These are phyloP conservation scores for Trichoderma harzianum DNA, from an alignment of 2,329 filamentous ascomycete species.

Conservation along the genomic window DNA sequence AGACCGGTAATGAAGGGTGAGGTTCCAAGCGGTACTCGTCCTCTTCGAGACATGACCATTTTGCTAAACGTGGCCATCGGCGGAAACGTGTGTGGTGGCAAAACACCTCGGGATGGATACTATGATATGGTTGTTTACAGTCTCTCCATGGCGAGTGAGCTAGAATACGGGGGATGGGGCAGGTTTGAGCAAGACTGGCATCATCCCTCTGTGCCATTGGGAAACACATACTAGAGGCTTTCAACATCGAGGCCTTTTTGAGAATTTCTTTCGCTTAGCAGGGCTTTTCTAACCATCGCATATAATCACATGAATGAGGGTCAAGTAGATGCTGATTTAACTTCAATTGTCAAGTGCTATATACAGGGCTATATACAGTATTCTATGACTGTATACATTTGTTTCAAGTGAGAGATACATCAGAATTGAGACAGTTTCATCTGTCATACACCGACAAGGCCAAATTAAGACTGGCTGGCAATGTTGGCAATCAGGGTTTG, in stretches of 20 bases:
- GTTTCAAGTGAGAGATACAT: slow-evolving; percentile 17
- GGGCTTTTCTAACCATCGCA: background rate
- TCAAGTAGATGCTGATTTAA: background rate
- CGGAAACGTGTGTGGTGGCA: slow-evolving; percentile 54
- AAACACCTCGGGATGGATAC: slow-evolving; percentile 47
- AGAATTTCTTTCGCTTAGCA: background rate
- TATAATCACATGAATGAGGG: background rate
- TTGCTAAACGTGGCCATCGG: slow-evolving; percentile 62
- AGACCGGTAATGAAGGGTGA: slow-evolving; percentile 53
- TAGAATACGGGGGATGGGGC: slow-evolving; percentile 50
- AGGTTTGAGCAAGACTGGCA: slow-evolving; percentile 52
- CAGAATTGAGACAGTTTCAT: background rate
- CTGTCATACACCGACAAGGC: background rate
- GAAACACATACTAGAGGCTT: slow-evolving; percentile 32
- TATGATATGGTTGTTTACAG: slow-evolving; percentile 56
- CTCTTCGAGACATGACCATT: slow-evolving; percentile 54
- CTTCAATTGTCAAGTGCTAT: background rate
- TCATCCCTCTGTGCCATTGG: slow-evolving; percentile 24
- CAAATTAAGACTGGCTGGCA: slow-evolving; percentile 20
- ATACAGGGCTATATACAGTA: background rate
- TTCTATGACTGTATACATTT: background rate
- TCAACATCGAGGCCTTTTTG: background rate
- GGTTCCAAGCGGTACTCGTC: slow-evolving; percentile 50
- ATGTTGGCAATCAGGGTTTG: slow-evolving; percentile 20
- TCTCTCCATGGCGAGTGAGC: slow-evolving; percentile 51